Conservation (phyloP, 2,329 filamentous ascomycete species). For the Gaeumannomyces tritici region DNA sequence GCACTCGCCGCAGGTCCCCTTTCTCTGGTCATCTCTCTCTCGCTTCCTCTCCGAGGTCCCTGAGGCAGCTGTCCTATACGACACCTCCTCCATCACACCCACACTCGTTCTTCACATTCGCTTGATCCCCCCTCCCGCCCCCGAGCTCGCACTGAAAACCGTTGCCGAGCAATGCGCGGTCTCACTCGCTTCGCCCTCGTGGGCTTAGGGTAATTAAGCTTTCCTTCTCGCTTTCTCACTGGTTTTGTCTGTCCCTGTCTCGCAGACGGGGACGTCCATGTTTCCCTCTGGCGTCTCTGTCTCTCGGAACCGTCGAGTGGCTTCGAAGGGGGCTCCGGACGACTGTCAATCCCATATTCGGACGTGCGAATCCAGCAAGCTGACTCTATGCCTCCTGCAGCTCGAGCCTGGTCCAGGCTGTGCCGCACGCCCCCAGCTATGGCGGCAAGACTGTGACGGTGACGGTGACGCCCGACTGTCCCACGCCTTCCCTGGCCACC, state of each 20-base stretch:
- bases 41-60: background rate
- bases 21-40: background rate
- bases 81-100: background rate
- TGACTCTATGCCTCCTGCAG: background rate
- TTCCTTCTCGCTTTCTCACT: background rate
- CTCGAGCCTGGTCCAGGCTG: conserved; percentile 3
- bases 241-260: too few relatives aligned
- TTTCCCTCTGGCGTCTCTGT: background rate
- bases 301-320: background rate
- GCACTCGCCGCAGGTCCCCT: background rate
- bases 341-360: too few relatives aligned
- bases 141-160: background rate
- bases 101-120: background rate
- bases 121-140: background rate
- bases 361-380: background rate
- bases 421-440: conserved; percentile 1
- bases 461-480: conserved; percentile 2
- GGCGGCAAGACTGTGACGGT: conserved; percentile 1
- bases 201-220: conserved; percentile 1
- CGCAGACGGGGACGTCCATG: too few relatives aligned
- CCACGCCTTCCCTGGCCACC: background rate
- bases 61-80: background rate
- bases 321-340: background rate
- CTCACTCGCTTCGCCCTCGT: conserved; percentile 5
- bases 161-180: conserved; percentile 1